Base-by-base conservation (phyloP, 2,329 filamentous ascomycete species). In the Ceratocystis lukuohia region DNA sequence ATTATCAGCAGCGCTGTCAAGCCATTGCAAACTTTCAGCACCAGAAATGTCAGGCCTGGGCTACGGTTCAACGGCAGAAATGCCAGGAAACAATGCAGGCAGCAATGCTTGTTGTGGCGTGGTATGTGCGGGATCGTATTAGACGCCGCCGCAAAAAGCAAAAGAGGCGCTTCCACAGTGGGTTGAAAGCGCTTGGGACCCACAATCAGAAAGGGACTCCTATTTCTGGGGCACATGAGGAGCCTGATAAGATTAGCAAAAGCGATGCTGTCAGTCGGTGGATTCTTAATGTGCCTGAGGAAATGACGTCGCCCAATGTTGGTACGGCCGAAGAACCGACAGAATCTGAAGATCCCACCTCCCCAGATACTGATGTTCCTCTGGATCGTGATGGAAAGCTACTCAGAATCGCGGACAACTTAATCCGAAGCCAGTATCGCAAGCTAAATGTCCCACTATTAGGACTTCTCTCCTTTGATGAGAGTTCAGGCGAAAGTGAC, bases 61-160 rank as follows among this genome's bases (percentile, higher is more conserved):
- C 78, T 66, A 76, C 72, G 69, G 73, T 76, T 71, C 77, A 80
- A 71, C 75, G 77, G 53, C 76, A 79, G 69, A 77, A 78, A 70
- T 78, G 76, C 69, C 78, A 79, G 71, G 78, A 80, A 68, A 78
- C 78, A 74, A 78, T 76, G 73, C 77, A 79, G 69, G 78, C 78
- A 0, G 77, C 78, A 67, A 80, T 79, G 76, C 71, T 80, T 25
- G 76, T 80, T 3, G 77, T 80, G 41, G 78, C 78, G 12, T 80
- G 78, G 78, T 80, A 80, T 69, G 76, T 79, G 56, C 76, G 78
- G 56, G 78, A 80, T 69, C 76, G 78, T 41, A 78, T 80, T 69
- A 73, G 75, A 67, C 75, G 78, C 41, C 74, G 77, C 33, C 74
- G 77, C 56, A 74, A 73, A 69, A 72, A 75, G 64, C 73, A 76